Percentiles rank a stretch among this genome's conserved stretches.
Evolutionary conservation across 2,329 filamentous ascomycete species (phyloP).

Genomic region (Ascochyta clinopodiicola): DNA sequence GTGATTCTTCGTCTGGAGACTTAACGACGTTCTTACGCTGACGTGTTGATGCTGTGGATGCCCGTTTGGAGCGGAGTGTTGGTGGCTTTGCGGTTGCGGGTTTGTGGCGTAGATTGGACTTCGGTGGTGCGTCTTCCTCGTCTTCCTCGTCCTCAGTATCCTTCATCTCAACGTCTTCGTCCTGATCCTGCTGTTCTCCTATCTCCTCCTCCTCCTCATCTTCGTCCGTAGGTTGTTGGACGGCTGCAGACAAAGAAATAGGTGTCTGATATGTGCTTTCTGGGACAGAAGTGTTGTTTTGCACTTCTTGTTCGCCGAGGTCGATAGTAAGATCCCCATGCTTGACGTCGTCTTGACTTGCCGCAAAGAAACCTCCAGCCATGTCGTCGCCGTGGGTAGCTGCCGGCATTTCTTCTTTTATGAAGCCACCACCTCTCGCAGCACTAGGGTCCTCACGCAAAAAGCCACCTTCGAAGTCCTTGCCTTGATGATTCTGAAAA

Average conservation of each 20-base stretch:
- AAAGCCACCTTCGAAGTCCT: conserved; percentile 53
- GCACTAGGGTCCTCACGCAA: conserved; percentile 38
- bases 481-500: conserved; percentile 29
- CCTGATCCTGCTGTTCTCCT: neutral
- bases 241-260: conserved; percentile 45
- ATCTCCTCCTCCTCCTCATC: neutral
- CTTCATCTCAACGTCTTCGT: conserved; percentile 4
- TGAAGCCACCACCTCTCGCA: conserved; percentile 22
- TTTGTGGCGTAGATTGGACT: conserved; percentile 20
- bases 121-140: conserved; percentile 37
- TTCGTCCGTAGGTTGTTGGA: conserved; percentile 25
- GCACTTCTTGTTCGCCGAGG: conserved; percentile 30
- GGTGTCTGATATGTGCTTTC: conserved; percentile 36
- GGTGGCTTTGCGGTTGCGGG: neutral
- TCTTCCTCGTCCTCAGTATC: conserved; percentile 26
- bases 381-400: conserved; percentile 37
- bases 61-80: conserved; percentile 15
- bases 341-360: conserved; percentile 47
- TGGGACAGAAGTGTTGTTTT: conserved; percentile 6
- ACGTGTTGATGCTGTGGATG: conserved; percentile 1
- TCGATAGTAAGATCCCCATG: conserved; percentile 42
- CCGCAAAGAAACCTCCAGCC: conserved; percentile 45
- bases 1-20: conserved; percentile 18
- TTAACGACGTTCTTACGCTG: conserved; percentile 17
- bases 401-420: conserved; percentile 16